These are phyloP conservation scores for Arthrobotrys sinensis DNA, from an alignment of 2,329 filamentous ascomycete genomes.

Conservation along the genomic window DNA sequence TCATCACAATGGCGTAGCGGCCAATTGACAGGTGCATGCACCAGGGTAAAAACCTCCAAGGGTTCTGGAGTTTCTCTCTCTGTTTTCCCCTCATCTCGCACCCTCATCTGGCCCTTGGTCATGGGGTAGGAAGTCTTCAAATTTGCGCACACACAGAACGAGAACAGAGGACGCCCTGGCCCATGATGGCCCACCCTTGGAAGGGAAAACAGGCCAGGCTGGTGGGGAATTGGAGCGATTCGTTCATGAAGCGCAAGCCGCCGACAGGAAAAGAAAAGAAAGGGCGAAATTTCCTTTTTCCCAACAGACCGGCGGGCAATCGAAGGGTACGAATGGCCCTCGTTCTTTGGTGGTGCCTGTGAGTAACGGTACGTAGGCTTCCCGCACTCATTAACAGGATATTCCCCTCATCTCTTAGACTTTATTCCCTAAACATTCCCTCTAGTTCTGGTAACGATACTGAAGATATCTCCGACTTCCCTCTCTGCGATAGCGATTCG, in stretches of 20 bases:
- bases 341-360: slow-evolving; percentile 2
- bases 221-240: slow-evolving; percentile 60
- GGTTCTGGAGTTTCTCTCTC: slow-evolving; percentile 41
- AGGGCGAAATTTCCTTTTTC: slow-evolving; percentile 42
- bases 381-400: slow-evolving; percentile 58
- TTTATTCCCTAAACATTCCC: slow-evolving; percentile 34
- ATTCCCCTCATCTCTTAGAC: slow-evolving; percentile 50
- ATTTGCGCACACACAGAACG: slow-evolving; percentile 55
- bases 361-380: slow-evolving; percentile 49
- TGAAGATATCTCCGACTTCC: slow-evolving; percentile 46
- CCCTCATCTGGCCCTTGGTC: slow-evolving; percentile 34
- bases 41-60: slow-evolving; percentile 38
- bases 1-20: neutral
- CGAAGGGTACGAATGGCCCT: slow-evolving; percentile 38
- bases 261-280: slow-evolving; percentile 61
- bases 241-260: slow-evolving; percentile 60
- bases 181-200: slow-evolving; percentile 44
- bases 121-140: slow-evolving; percentile 49
- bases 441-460: neutral
- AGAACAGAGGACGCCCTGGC: slow-evolving; percentile 38
- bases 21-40: slow-evolving; percentile 55
- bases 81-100: slow-evolving; percentile 52
- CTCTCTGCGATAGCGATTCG: slow-evolving; percentile 36
- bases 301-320: neutral
- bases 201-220: slow-evolving; percentile 51